Percentiles rank a stretch among this genome's conserved stretches.
These are phyloP conservation scores for Diplodia scrobiculata DNA, from an alignment of 2,329 filamentous ascomycete species.

Conservation along the genomic window DNA sequence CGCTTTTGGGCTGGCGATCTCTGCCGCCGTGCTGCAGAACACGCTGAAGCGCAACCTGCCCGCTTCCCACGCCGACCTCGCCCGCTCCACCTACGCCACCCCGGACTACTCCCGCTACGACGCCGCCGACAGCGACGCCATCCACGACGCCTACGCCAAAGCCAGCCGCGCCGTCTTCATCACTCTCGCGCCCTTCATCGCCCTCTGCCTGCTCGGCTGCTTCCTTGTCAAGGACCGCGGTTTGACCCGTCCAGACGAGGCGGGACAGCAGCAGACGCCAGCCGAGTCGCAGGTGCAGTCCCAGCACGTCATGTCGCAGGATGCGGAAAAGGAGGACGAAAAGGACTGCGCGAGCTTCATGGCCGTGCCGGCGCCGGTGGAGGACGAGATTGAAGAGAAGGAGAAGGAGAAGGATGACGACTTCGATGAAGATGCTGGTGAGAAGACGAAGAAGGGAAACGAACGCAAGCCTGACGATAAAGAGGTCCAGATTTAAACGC, in stretches of 20 bases:
- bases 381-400: slow-evolving; percentile 13
- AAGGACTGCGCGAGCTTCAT: slow-evolving; percentile 11
- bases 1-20: slow-evolving; percentile 60
- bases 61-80: slow-evolving; percentile 10
- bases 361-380: slow-evolving; percentile 15
- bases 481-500: not conserved
- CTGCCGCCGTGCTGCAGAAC: slow-evolving; percentile 49
- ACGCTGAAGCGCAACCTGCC: slow-evolving; percentile 40
- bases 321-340: slow-evolving; percentile 11
- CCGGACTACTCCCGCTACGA: slow-evolving; percentile 11
- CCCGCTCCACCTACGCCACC: slow-evolving; percentile 22
- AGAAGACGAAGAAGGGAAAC: slow-evolving; percentile 1
- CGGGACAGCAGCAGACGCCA: slow-evolving; percentile 10
- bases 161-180: slow-evolving; percentile 30
- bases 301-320: slow-evolving; percentile 7
- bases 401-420: not conserved
- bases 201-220: slow-evolving; percentile 27
- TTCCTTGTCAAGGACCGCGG: slow-evolving; percentile 29
- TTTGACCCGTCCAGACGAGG: slow-evolving; percentile 24
- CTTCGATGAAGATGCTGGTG: not conserved
- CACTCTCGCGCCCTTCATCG: slow-evolving; percentile 29
- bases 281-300: not conserved
- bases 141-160: slow-evolving; percentile 26
- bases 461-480: not conserved
- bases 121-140: slow-evolving; percentile 13